Percentiles rank a stretch among this genome's conserved stretches.
These are phyloP conservation scores for Microdochium nivale DNA, from an alignment of 2,329 filamentous ascomycete genomes.

Conservation along the genomic window DNA sequence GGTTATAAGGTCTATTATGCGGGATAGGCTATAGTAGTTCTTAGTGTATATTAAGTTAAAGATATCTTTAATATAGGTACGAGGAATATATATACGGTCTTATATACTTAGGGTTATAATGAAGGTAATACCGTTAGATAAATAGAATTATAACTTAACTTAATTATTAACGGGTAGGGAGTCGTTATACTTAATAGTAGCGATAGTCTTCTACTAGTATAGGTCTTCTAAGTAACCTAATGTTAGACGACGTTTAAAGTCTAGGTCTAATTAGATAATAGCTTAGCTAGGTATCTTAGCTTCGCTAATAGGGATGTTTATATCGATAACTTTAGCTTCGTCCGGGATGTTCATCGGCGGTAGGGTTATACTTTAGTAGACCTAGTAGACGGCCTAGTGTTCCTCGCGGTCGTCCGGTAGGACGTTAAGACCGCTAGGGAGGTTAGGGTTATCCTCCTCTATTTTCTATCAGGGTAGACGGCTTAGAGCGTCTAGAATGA, in stretches of 20 bases:
- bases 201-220: too few relatives aligned
- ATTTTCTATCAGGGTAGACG: not conserved
- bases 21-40: not conserved
- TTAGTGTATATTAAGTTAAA: not conserved
- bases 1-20: not conserved
- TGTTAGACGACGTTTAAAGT: too few relatives aligned
- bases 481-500: not conserved
- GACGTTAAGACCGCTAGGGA: not conserved
- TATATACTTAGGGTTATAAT: not conserved
- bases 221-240: too few relatives aligned
- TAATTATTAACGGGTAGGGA: too few relatives aligned
- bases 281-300: not conserved
- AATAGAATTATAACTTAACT: not conserved
- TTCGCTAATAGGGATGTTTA: not conserved
- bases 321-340: not conserved
- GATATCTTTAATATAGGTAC: too few relatives aligned
- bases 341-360: not conserved
- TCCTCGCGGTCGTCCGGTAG: not conserved
- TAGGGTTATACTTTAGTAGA: too few relatives aligned
- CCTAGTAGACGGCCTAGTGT: too few relatives aligned
- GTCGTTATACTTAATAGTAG: too few relatives aligned
- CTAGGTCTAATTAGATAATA: not conserved
- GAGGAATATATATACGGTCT: not conserved
- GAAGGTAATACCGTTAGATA: not conserved
- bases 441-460: not conserved